These are phyloP conservation scores for Musa troglodytarum DNA, from an alignment of 176 grass and related monocot genomes.

Conservation along the genomic window DNA sequence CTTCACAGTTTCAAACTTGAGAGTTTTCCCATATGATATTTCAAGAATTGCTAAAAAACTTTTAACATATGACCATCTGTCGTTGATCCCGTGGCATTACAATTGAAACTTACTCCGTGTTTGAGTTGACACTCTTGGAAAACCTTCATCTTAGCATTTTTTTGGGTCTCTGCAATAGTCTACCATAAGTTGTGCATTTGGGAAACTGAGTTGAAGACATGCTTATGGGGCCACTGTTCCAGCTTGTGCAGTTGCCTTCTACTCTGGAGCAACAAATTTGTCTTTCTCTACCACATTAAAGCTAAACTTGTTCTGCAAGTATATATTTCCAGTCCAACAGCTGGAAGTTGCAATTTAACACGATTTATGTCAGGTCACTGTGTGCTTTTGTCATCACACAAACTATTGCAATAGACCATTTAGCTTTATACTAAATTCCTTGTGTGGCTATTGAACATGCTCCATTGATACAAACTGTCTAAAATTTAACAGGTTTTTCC, in stretches of 20 bases:
- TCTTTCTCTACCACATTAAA: background rate
- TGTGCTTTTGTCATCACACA: background rate
- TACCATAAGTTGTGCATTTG: background rate
- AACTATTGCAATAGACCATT: too few relatives aligned
- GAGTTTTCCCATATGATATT: background rate
- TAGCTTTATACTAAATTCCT: background rate
- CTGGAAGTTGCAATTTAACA: background rate
- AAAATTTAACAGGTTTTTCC: constrained; percentile 67
- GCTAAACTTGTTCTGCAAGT: background rate
- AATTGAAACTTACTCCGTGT: background rate
- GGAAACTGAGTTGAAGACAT: background rate
- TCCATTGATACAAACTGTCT: background rate
- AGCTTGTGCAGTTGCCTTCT: background rate
- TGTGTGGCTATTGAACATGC: too few relatives aligned
- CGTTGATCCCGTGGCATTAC: background rate
- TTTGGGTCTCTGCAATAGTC: background rate
- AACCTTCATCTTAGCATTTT: background rate
- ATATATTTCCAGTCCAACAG: too few relatives aligned
- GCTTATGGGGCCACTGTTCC: background rate
- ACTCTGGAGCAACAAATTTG: background rate
- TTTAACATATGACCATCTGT: background rate
- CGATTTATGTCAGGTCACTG: background rate
- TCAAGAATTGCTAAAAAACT: background rate
- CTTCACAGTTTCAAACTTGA: background rate
- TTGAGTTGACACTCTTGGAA: background rate